These are phyloP conservation scores for Paramecium sexaurelia DNA, from an alignment of 73 alveolate genomes.

Conservation along the genomic window DNA sequence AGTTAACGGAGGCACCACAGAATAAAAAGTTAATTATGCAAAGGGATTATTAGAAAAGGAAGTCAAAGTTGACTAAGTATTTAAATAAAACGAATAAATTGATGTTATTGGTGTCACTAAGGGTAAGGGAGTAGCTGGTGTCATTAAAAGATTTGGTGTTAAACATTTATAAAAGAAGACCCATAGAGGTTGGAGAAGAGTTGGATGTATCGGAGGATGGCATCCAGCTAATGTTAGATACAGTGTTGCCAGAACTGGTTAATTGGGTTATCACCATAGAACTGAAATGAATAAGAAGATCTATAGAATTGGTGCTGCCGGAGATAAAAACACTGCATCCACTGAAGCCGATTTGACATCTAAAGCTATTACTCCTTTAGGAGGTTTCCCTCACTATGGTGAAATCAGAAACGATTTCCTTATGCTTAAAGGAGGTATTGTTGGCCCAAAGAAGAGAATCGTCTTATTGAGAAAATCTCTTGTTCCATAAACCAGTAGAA, in stretches of 20 bases:
- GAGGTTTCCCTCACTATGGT: constrained; percentile 99
- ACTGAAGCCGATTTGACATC: constrained; percentile 98
- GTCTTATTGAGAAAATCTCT: constrained; percentile 98
- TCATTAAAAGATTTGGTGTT: constrained; percentile 99
- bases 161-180: constrained; percentile 98
- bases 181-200: constrained; percentile 99
- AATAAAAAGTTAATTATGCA: constrained; percentile 93
- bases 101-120: constrained; percentile 98
- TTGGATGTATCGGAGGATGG: constrained; percentile 99
- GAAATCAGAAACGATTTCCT: constrained; percentile 97
- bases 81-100: constrained; percentile 96
- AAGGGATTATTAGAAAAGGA: constrained; percentile 95
- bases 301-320: constrained; percentile 98
- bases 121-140: constrained; percentile 99
- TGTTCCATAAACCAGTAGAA: constrained; percentile 88
- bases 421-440: constrained; percentile 98
- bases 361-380: constrained; percentile 99
- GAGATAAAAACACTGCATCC: constrained; percentile 93
- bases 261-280: constrained; percentile 99
- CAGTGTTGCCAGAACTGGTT: constrained; percentile 99
- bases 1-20: constrained; percentile 99
- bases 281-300: constrained; percentile 99
- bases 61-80: constrained; percentile 94
- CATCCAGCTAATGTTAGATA: constrained; percentile 99
- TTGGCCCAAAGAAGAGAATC: constrained; percentile 99